Conservation (phyloP, 306 rosid genomes). For the Pachyrhizus erosus region DNA sequence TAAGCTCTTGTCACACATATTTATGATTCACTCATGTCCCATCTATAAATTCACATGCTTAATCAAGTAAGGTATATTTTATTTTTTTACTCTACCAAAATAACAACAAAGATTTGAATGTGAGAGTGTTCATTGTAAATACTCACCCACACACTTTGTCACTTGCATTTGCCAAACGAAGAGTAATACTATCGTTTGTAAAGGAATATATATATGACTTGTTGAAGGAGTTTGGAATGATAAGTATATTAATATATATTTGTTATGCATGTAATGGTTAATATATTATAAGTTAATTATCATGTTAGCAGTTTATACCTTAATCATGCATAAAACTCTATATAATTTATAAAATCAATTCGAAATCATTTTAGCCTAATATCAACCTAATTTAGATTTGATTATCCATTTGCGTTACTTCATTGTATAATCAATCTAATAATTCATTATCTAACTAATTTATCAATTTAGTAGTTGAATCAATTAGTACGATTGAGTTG, state of each 20-base stretch:
- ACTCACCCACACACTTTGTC: not conserved
- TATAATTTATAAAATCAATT: not conserved
- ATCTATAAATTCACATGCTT: not conserved
- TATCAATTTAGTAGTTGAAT: not conserved
- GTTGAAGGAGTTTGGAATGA: not conserved
- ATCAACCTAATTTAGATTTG: not conserved
- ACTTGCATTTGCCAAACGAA: not conserved
- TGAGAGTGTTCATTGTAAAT: not conserved
- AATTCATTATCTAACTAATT: not conserved
- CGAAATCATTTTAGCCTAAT: not conserved
- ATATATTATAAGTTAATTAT: not conserved
- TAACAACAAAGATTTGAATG: no score
- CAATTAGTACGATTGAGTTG: not conserved
- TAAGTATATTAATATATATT: not conserved
- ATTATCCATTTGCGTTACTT: not conserved
- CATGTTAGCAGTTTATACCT: not conserved
- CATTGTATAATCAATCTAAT: not conserved
- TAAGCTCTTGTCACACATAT: not conserved
- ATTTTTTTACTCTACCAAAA: not conserved
- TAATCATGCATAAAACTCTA: not conserved
- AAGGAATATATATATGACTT: not conserved
- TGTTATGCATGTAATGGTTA: not conserved
- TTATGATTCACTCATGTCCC: no score
- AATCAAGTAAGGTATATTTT: not conserved
- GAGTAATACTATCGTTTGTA: not conserved